These are phyloP conservation scores for Apophysomyces sp. DNA, from an alignment of 371 early-diverging fungal species.

Conservation along the genomic window DNA sequence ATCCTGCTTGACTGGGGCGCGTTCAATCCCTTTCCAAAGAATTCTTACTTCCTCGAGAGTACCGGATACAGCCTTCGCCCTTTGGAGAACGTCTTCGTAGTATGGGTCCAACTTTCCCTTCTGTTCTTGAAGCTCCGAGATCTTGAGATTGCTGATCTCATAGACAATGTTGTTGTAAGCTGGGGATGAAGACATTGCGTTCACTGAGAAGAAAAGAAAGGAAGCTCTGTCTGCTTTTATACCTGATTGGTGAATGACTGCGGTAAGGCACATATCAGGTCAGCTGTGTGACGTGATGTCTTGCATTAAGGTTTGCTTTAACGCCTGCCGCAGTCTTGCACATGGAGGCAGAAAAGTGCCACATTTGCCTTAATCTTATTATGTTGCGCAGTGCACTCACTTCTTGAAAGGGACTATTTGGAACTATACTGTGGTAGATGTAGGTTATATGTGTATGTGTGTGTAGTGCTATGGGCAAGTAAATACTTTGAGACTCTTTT, in stretches of 20 bases:
- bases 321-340: too few relatives aligned
- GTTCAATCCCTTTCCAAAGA: constrained; percentile 8
- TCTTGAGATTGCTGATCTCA: constrained; percentile 10
- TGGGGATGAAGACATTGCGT: background rate
- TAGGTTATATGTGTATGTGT: too few relatives aligned
- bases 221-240: background rate
- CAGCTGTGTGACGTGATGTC: background rate
- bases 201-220: background rate
- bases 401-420: too few relatives aligned
- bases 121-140: constrained; percentile 6
- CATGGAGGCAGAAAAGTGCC: too few relatives aligned
- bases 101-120: constrained; percentile 1
- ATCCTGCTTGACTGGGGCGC: constrained; percentile 6
- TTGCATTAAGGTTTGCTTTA: background rate
- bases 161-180: background rate
- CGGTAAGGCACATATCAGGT: background rate
- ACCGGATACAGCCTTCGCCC: background rate
- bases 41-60: background rate
- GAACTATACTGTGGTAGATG: too few relatives aligned
- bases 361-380: too few relatives aligned
- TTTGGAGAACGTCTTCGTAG: background rate
- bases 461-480: too few relatives aligned
- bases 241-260: background rate
- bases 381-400: too few relatives aligned
- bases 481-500: too few relatives aligned